These are phyloP conservation scores for Fraxinus excelsior DNA, from an alignment of 257 asterid species.

Conservation along the genomic window DNA sequence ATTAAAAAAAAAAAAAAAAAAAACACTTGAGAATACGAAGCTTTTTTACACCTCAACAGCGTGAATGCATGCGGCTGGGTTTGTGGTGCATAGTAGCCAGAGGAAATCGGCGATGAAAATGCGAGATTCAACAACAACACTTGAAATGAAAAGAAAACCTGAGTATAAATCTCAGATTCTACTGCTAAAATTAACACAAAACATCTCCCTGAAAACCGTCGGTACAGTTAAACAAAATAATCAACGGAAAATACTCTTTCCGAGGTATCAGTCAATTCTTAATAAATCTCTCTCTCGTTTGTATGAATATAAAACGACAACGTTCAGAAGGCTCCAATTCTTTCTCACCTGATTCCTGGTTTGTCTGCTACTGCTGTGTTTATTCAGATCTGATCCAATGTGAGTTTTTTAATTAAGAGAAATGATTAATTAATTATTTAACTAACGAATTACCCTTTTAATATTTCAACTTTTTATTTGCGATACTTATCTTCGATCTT, in stretches of 20 bases:
- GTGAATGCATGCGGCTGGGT: not conserved
- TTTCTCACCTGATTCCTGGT: no score
- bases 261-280: not conserved
- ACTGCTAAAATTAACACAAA: slow-evolving; percentile 3
- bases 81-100: slow-evolving; percentile 2
- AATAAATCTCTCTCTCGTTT: not conserved
- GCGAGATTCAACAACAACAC: slow-evolving; percentile 11
- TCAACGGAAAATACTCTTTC: slow-evolving; percentile 14
- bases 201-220: slow-evolving; percentile 20
- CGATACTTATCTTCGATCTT: no score
- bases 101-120: slow-evolving; percentile 6
- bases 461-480: no score
- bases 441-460: not conserved
- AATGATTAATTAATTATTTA: not conserved
- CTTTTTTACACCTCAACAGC: slow-evolving; percentile 2
- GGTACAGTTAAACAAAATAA: slow-evolving; percentile 10
- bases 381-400: not conserved
- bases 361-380: not conserved
- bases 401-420: not conserved
- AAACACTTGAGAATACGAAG: not conserved
- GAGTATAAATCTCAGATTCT: not conserved
- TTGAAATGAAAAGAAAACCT: not conserved
- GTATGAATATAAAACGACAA: not conserved
- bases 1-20: not conserved
- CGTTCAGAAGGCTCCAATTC: not conserved